Base-by-base conservation (phyloP, 176 grass and related monocot species). In the Thalia dealbata region DNA sequence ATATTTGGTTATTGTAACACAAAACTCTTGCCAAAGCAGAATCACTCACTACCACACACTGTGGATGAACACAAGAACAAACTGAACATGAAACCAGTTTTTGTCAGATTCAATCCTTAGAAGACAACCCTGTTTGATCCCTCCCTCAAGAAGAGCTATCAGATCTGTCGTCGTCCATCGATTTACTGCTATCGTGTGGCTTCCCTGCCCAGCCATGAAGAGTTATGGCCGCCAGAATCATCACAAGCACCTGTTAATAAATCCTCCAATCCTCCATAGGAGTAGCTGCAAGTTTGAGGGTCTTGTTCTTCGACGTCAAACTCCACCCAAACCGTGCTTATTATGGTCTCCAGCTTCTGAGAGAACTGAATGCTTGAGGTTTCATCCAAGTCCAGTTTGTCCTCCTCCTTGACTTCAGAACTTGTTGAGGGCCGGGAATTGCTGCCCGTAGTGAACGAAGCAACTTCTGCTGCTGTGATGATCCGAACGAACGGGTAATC, bases 291-390 rank as follows among this genome's bases (percentile, higher is more conserved):
- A 72, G 25, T 32, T 29, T 52, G 70, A 6, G 70, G 50, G 12
- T 84, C 76, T n/a, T 84, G 71, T 29, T 79, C 90, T 15, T 91
- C 79, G 26, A 38, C 32, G 32, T 88, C 84, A 71, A 99, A 93
- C 72, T 85, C 81, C 2, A 99, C 87, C 95, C 95, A 99, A 48
- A 93, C 87, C 29, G 87, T 88, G 85, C 85, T 99, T 79, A 99
- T 85, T 52, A 83, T 91, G 10, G 95, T 85, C 83, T 99, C 83
- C 60, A 96, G 69, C 81, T 84, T 96, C 11, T 30, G 21, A n/a
- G 48, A 32, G 26, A 54, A 72, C 26, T 32, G 48, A 29, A 10
- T 11, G 45, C 16, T 29, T 7, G 19, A 72, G 26, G 64, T 24
- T 23, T 77, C 44, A 50, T 61, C n/a, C 46, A 61, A 69, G 28